Percentiles rank a stretch among this genome's conserved stretches.
These are phyloP conservation scores for Plectosphaerella cucumerina DNA, from an alignment of 2,329 filamentous ascomycete species.

Conservation along the genomic window DNA sequence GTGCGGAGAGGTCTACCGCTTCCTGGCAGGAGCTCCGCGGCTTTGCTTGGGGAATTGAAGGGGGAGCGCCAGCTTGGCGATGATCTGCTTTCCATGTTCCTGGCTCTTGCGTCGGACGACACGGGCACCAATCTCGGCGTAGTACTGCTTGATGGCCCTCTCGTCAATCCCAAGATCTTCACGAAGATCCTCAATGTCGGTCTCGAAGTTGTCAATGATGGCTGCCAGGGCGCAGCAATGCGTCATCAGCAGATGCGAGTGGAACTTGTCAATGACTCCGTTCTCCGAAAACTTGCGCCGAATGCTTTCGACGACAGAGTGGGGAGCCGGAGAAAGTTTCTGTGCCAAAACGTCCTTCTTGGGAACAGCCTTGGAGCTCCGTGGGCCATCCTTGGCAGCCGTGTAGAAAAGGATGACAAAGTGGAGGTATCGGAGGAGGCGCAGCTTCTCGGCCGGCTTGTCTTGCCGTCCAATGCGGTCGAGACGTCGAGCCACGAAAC, in stretches of 20 bases:
- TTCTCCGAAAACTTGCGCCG: conserved; percentile 64
- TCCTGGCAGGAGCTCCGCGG: conserved; percentile 18
- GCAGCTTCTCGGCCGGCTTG: conserved; percentile 47
- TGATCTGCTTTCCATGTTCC: conserved; percentile 37
- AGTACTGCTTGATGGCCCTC: conserved; percentile 68
- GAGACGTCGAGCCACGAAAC: conserved; percentile 63
- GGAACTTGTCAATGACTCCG: conserved; percentile 64
- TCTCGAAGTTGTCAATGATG: conserved; percentile 68
- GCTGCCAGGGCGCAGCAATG: conserved; percentile 68
- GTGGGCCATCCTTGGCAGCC: conserved; percentile 38
- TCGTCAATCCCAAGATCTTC: conserved; percentile 70
- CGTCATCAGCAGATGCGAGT: conserved; percentile 67
- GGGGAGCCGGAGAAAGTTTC: conserved; percentile 52
- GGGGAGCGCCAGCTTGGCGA: conserved; percentile 73
- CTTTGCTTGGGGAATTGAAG: conserved; percentile 72
- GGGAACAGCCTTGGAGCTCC: conserved; percentile 48
- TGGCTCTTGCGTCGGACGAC: conserved; percentile 26
- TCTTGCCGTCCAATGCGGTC: conserved; percentile 49
- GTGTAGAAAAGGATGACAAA: conserved; percentile 53
- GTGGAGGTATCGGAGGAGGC: conserved; percentile 56
- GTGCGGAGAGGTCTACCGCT: no score
- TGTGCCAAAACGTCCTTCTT: conserved; percentile 58
- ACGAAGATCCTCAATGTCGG: conserved; percentile 65
- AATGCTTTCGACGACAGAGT: conserved; percentile 61
- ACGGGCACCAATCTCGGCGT: conserved; percentile 69